Evolutionary conservation across 345 rosid genomes (phyloP).

Genomic region (Reutealis trisperma): DNA sequence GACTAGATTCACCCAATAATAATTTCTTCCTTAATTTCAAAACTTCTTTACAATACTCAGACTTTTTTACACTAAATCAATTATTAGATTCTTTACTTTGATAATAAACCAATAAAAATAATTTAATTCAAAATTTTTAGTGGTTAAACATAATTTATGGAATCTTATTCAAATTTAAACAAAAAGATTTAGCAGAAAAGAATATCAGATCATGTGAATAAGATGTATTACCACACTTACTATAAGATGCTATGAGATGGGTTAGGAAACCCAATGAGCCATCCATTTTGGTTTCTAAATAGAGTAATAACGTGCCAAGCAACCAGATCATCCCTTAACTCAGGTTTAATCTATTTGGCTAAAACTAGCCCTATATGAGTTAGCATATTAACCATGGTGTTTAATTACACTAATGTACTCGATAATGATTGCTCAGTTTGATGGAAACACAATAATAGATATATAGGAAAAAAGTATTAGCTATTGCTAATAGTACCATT

Average conservation of each 20-base stretch:
- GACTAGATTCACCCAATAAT: too few relatives aligned
- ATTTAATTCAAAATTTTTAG: too few relatives aligned
- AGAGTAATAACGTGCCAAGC: constrained; percentile 1
- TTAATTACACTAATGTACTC: constrained; percentile 32
- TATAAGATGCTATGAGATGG: neutral
- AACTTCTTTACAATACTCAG: too few relatives aligned
- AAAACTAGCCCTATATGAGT: neutral
- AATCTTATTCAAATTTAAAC: neutral
- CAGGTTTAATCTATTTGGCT: neutral
- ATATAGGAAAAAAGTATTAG: constrained; percentile 34
- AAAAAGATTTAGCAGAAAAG: neutral
- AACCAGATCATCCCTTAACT: neutral
- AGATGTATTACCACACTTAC: constrained; percentile 2
- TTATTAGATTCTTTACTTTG: too few relatives aligned
- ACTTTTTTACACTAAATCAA: too few relatives aligned
- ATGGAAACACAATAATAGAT: constrained; percentile 57
- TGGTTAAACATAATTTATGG: neutral
- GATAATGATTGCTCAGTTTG: constrained; percentile 57
- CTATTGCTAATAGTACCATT: constrained; percentile 58
- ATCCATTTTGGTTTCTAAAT: constrained; percentile 8
- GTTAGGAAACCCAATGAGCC: constrained; percentile 4
- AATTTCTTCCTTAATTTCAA: too few relatives aligned
- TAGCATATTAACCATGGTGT: constrained; percentile 20
- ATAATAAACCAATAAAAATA: too few relatives aligned
- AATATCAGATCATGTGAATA: neutral